These are phyloP conservation scores for Colletotrichum aenigma DNA, from an alignment of 2,329 filamentous ascomycete genomes.

Conservation along the genomic window DNA sequence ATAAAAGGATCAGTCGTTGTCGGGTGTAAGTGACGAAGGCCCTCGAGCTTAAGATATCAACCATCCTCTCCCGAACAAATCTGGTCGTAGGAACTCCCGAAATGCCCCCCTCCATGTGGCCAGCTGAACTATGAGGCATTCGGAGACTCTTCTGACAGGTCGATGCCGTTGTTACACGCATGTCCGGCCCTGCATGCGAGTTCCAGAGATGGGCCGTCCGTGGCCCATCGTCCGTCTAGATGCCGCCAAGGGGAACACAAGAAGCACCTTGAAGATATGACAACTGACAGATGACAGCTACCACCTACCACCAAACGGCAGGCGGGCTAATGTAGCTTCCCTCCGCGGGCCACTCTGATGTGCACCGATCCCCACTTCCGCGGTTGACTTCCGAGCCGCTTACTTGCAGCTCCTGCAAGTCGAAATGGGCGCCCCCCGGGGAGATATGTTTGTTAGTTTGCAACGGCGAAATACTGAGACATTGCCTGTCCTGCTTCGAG, in stretches of 20 bases:
- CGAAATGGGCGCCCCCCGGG: not conserved
- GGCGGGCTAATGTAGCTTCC: constrained; percentile 3
- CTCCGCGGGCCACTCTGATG: not conserved
- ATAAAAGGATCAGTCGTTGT: not conserved
- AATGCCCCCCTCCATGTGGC: not conserved
- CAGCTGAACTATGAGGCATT: constrained; percentile 2
- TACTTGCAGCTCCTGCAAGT: constrained; percentile 5
- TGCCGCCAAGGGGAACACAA: not conserved
- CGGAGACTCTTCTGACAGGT: constrained; percentile 3
- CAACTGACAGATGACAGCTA: constrained; percentile 21
- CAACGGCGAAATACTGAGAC: constrained; percentile 8
- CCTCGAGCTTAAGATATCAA: not conserved
- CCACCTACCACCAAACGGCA: constrained; percentile 11
- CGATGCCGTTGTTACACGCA: constrained; percentile 1
- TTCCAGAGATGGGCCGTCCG: not conserved
- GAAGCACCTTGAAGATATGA: constrained; percentile 15
- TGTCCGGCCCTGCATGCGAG: not conserved
- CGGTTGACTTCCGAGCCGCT: constrained; percentile 11
- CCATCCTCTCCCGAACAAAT: not conserved
- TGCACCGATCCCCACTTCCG: not conserved
- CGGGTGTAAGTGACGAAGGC: not conserved
- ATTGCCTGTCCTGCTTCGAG: not conserved
- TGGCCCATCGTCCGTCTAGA: constrained; percentile 1
- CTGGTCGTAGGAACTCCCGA: not conserved
- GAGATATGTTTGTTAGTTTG: constrained; percentile 1